Evolutionary conservation across 176 grass and related monocot genomes (phyloP).

Genomic region (Guadua angustifolia): DNA sequence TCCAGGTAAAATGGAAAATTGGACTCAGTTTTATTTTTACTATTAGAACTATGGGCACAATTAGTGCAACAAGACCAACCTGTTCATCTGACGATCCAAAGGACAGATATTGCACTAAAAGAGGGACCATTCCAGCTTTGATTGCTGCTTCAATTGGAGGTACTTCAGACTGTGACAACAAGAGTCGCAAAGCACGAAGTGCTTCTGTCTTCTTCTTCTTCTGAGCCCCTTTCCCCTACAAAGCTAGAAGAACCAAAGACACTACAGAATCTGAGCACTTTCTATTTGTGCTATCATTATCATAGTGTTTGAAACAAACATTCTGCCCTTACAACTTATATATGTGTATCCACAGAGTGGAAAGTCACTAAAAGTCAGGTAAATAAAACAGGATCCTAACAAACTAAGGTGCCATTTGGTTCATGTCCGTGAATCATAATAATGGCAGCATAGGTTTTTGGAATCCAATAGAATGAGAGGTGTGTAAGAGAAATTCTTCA

Average conservation of each 20-base stretch:
- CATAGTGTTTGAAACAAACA: conserved; percentile 3
- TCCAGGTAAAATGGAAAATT: background rate
- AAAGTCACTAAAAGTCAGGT: background rate
- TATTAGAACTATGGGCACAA: conserved; percentile 23
- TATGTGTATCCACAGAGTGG: background rate
- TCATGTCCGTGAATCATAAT: conserved; percentile 7
- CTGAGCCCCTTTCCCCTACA: conserved; percentile 68
- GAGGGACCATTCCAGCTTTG: conserved; percentile 80
- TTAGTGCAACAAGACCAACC: conserved; percentile 49
- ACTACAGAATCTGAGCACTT: conserved; percentile 24
- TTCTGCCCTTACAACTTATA: background rate
- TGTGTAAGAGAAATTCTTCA: conserved; percentile 8
- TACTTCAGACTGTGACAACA: conserved; percentile 86
- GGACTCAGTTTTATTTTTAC: conserved; percentile 25
- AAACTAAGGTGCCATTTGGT: background rate
- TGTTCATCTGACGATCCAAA: conserved; percentile 96
- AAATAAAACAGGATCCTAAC: conserved; percentile 1
- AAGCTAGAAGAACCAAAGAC: conserved; percentile 23
- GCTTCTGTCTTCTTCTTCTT: conserved; percentile 66
- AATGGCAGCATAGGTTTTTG: background rate
- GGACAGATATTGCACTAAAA: conserved; percentile 83
- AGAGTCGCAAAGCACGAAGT: conserved; percentile 73
- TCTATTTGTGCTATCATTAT: background rate
- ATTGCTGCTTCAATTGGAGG: conserved; percentile 74
- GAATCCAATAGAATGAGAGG: background rate